Base-by-base conservation (phyloP, 2,329 filamentous ascomycete species). In the Pseudodiploospora longispora region DNA sequence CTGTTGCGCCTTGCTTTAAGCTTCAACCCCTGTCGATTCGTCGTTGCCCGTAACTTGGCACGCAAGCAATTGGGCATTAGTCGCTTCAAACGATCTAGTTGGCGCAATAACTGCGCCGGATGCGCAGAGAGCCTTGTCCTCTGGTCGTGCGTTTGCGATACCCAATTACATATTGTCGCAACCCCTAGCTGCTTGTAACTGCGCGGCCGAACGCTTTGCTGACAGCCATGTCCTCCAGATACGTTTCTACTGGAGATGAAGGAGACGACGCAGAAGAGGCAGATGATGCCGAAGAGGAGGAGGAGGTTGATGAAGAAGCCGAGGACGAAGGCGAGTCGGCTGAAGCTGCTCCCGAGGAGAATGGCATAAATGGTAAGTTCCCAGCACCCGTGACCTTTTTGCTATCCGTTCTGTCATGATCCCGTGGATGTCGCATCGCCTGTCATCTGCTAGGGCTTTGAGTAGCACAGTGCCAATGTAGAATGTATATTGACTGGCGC, bases 221-320 rank as follows among this genome's bases (percentile, higher is more conserved):
- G 45, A 53, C 41, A 9, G 30, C 30, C 6, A 30, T 19, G 19
- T 19, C 19, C n/a, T 6, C 9, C 10, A 67, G 64, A 56, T 66
- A 67, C 43, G 49, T 58, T 52, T 64, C 56, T 37, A 58, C 58
- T 41, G 62, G 59, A 50, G 63, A 71, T 36, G 67, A 72, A 43
- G 67, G 63, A 10, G 68, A 65, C 19, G 61, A 59, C 27, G 61
- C 58, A 34, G 65, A 65, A 30, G 65, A 63, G 30, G 67, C 67
- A 4, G 66, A 64, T 9, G 66, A 67, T 7, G 63, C 62, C 3
- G 65, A 67, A 7, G 66, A 62, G 2, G 60, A 58, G 4, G 64
- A 65, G 5, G 64, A 59, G n/a, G 65, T 66, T 5, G 65, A 54
- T 1, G 63, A 61, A 0, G 63, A 55, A 3, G 62, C 60, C 4